Evolutionary conservation across 768 basidiomycete species (phyloP).

Genomic region (Russula sp.): DNA sequence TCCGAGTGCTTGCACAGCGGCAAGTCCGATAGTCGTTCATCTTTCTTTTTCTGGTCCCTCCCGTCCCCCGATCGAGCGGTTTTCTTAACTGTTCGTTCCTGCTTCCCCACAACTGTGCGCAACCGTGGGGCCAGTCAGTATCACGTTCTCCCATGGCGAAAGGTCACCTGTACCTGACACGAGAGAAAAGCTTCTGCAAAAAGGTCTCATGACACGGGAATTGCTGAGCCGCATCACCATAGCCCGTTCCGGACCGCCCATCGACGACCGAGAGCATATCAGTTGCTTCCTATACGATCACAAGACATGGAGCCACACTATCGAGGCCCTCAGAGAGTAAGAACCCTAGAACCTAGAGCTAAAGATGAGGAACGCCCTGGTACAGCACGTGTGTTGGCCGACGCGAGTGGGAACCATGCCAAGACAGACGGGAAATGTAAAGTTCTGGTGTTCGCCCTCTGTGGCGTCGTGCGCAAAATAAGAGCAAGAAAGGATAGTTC

Average conservation of each 20-base stretch:
- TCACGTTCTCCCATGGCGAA: background rate
- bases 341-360: background rate
- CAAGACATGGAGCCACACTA: background rate
- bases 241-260: background rate
- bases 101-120: background rate
- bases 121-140: background rate
- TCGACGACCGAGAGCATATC: background rate
- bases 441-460: background rate
- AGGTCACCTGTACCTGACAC: background rate
- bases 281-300: background rate
- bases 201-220: constrained; percentile 4
- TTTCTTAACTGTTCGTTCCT: background rate
- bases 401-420: background rate
- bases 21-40: background rate
- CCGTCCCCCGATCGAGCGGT: no score
- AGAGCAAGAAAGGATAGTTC: background rate
- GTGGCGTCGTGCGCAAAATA: background rate
- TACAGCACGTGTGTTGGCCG: background rate
- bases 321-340: background rate
- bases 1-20: background rate
- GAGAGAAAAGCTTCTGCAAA: background rate
- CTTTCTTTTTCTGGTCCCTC: background rate
- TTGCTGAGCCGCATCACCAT: background rate
- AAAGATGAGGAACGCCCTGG: background rate
- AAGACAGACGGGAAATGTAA: background rate